These are phyloP conservation scores for Candida oleophila DNA, from an alignment of 805 yeast species.

Conservation along the genomic window DNA sequence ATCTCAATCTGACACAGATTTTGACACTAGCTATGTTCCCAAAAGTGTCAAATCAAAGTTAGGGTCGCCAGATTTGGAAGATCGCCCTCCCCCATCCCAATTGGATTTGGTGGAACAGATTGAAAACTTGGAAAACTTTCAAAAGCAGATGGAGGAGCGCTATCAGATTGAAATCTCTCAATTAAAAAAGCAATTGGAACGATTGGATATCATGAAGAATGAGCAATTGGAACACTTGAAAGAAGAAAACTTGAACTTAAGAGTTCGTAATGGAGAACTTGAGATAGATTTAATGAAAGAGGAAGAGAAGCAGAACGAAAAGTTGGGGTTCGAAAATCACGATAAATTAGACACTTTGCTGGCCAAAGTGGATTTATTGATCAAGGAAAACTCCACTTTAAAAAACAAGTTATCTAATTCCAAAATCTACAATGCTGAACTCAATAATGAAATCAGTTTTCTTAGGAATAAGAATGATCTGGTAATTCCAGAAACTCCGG, in stretches of 20 bases:
- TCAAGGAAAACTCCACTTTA: conserved; percentile 13
- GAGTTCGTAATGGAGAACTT: conserved; percentile 4
- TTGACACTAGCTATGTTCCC: conserved; percentile 13
- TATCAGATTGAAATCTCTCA: conserved; percentile 9
- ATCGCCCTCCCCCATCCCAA: background rate
- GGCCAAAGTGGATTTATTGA: conserved; percentile 5
- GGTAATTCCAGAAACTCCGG: background rate
- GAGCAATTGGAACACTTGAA: conserved; percentile 3
- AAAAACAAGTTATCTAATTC: conserved; percentile 13
- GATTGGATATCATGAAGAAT: conserved; percentile 8
- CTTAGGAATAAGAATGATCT: background rate
- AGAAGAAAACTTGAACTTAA: conserved; percentile 7
- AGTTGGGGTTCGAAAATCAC: background rate
- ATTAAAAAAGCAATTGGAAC: conserved; percentile 10
- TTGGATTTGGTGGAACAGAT: background rate
- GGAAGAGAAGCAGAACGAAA: background rate
- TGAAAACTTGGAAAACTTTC: background rate
- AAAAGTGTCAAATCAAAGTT: conserved; percentile 6
- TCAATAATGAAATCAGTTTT: conserved; percentile 15
- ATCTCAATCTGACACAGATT: conserved; percentile 4
- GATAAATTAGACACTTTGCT: background rate
- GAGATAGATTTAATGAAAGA: conserved; percentile 6
- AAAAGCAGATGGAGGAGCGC: conserved; percentile 2
- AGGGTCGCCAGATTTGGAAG: conserved; percentile 2
- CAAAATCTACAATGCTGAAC: conserved; percentile 16